Percentiles rank a stretch among this genome's conserved stretches.
Evolutionary conservation across 306 rosid genomes (phyloP).

Genomic region (Senna tora): DNA sequence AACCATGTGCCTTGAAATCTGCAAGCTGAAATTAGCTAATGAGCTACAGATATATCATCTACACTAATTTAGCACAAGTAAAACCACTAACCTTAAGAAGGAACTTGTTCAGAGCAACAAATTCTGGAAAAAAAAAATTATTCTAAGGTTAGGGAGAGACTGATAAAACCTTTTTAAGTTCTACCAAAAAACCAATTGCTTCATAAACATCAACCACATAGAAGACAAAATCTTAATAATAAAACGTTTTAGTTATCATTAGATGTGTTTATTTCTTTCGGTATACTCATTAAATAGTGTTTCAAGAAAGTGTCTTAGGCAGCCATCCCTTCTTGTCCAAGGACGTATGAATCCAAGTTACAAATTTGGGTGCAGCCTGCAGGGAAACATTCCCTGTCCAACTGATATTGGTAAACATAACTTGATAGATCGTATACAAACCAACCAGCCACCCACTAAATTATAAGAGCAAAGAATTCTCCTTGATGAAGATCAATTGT

Average conservation of each 20-base stretch:
- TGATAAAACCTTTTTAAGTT: neutral
- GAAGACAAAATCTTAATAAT: neutral
- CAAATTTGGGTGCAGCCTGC: neutral
- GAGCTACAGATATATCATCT: conserved; percentile 3
- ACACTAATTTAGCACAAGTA: neutral
- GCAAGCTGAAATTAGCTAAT: neutral
- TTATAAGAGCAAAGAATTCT: conserved; percentile 4
- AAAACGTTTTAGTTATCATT: neutral
- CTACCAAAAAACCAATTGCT: conserved; percentile 12
- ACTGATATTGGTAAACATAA: neutral
- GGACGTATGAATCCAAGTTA: neutral
- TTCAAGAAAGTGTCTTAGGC: neutral
- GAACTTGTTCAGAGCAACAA: conserved; percentile 84
- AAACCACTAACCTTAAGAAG: conserved; percentile 71
- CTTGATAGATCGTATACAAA: neutral
- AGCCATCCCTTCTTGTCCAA: neutral
- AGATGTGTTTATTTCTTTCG: neutral
- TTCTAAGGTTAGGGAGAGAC: conserved; percentile 35
- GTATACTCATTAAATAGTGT: no score
- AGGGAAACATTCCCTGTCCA: neutral
- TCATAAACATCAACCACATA: neutral
- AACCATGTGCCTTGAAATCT: neutral
- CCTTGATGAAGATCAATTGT: neutral
- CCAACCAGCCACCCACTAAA: neutral
- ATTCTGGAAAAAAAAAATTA: conserved; percentile 51